A percentile compares a stretch with the other conserved stretches of the same genome.
phyloP scores from a whole-genome alignment of 1,284 basidiomycete species.

The Rhodotorula sp. region DNA sequence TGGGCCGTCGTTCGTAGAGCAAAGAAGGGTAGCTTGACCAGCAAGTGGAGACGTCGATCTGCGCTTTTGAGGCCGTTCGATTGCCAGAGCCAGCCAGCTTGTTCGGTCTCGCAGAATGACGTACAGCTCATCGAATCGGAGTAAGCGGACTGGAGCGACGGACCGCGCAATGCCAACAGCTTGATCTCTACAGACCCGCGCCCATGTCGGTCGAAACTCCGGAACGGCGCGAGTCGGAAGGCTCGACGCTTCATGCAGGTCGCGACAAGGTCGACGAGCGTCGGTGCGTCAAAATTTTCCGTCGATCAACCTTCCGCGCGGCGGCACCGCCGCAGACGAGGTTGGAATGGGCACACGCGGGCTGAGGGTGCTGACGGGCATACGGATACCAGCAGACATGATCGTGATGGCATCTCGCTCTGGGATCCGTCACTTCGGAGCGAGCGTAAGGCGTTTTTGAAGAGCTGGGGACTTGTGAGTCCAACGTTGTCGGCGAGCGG shows the following conservation, averaged over 20 bases:
- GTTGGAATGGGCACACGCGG: too few relatives aligned
- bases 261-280: neutral
- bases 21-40: too few relatives aligned
- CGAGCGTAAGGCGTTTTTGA: conserved; percentile 43
- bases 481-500: neutral
- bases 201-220: conserved; percentile 5
- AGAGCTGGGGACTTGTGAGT: conserved; percentile 42
- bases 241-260: conserved; percentile 6
- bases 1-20: too few relatives aligned
- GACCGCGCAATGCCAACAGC: neutral
- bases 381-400: neutral
- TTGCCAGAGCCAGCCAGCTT: too few relatives aligned
- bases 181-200: neutral
- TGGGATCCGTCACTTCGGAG: conserved; percentile 41
- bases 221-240: neutral
- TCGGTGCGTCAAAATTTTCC: too few relatives aligned
- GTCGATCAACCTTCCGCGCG: too few relatives aligned
- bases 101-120: too few relatives aligned
- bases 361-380: neutral
- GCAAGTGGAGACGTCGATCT: too few relatives aligned
- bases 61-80: too few relatives aligned
- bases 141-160: neutral
- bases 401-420: conserved; percentile 17
- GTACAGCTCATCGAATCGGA: too few relatives aligned
- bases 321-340: too few relatives aligned